Percentiles rank a stretch among this genome's conserved stretches.
Conservation (phyloP, 1,284 basidiomycete species). For the Neolentinus lepideus region DNA sequence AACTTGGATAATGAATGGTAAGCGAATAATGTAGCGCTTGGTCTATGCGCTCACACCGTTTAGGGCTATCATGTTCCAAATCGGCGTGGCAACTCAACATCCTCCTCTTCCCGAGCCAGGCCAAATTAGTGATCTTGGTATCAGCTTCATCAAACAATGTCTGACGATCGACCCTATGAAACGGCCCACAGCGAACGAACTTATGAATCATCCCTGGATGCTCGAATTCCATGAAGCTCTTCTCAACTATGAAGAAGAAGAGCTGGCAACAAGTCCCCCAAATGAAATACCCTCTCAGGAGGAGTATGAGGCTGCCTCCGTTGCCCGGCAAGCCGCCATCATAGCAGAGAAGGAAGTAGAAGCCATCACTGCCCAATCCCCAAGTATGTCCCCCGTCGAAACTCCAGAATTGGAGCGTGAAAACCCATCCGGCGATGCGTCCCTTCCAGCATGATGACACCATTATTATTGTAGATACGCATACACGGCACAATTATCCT, state of each 20-base stretch:
- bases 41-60: background rate
- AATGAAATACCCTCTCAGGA: conserved; percentile 38
- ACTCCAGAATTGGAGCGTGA: conserved; percentile 12
- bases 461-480: background rate
- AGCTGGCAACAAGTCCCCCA: conserved; percentile 45
- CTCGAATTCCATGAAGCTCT: conserved; percentile 68
- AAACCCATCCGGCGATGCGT: background rate
- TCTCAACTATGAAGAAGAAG: conserved; percentile 57
- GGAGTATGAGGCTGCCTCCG: conserved; percentile 41
- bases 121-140: conserved; percentile 86
- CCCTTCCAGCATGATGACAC: background rate
- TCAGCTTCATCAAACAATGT: conserved; percentile 92
- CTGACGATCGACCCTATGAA: conserved; percentile 82
- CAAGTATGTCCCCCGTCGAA: conserved; percentile 22
- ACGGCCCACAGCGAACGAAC: conserved; percentile 81
- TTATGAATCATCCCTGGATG: conserved; percentile 92
- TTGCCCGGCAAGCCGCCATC: conserved; percentile 48
- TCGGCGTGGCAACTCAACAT: conserved; percentile 94
- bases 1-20: conserved; percentile 99
- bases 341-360: conserved; percentile 57
- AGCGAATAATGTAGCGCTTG: conserved; percentile 17
- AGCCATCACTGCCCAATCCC: conserved; percentile 28
- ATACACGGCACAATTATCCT: background rate
- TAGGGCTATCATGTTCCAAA: conserved; percentile 99
- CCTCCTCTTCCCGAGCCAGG: conserved; percentile 90